Evolutionary conservation across 345 rosid genomes (phyloP).

Genomic region (Microcos paniculata): DNA sequence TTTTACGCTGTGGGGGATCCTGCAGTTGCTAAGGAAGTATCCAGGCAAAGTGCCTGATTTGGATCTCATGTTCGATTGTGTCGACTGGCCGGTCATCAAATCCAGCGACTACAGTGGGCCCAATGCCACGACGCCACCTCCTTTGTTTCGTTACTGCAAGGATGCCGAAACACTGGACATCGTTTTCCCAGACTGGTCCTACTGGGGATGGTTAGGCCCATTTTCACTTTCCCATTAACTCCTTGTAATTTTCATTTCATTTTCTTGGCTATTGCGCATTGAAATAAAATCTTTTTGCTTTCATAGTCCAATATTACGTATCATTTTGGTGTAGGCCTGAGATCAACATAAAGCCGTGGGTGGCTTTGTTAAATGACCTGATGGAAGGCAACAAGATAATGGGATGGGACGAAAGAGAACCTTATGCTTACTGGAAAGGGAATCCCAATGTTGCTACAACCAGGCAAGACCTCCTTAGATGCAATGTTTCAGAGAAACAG

Average conservation of each 20-base stretch:
- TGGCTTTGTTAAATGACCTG: constrained; percentile 40
- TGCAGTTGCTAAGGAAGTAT: constrained; percentile 72
- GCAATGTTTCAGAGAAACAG: constrained; percentile 58
- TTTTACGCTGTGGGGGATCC: constrained; percentile 81
- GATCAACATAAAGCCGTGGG: constrained; percentile 76
- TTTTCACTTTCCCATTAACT: background rate
- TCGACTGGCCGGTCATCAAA: constrained; percentile 65
- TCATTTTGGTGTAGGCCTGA: constrained; percentile 50
- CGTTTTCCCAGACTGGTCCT: constrained; percentile 92
- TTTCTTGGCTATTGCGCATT: background rate
- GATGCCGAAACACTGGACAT: constrained; percentile 51
- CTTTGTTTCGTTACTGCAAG: constrained; percentile 76
- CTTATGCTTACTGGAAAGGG: constrained; percentile 92
- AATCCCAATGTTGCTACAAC: constrained; percentile 71
- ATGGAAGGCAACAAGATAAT: constrained; percentile 49
- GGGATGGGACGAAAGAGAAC: constrained; percentile 64
- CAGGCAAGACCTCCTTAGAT: constrained; percentile 69
- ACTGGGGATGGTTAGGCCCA: constrained; percentile 80
- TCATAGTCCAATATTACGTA: background rate
- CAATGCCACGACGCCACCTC: constrained; percentile 50
- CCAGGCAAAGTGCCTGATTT: constrained; percentile 81
- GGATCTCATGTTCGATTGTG: constrained; percentile 86
- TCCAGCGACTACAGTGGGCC: constrained; percentile 32
- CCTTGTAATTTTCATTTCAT: background rate
- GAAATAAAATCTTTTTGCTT: background rate